Base-by-base conservation (phyloP, 371 early-diverging fungal species). In the Mortierella sp. region DNA sequence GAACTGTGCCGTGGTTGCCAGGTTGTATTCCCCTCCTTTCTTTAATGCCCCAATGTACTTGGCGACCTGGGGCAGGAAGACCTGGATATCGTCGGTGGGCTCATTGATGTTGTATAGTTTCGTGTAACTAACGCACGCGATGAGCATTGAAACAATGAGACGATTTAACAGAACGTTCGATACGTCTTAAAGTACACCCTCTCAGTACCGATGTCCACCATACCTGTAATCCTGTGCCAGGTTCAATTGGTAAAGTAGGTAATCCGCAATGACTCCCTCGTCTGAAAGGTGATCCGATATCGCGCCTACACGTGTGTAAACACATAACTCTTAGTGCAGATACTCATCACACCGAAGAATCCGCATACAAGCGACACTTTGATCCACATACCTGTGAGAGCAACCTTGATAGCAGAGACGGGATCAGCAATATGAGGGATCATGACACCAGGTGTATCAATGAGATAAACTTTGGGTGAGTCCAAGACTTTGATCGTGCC, bases 361-460 rank as follows among this genome's bases (percentile, higher is more conserved):
- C 16, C 44, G 9, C 16, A 5, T 44, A 16, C 16, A 44, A 44
- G 44, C 40, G 49, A 17, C 17, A 43, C 7, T 0, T 19, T 7
- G 17, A 14, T 49, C 24, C 19, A 27, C 39, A 4, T 80, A 80
- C 89, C 94, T 40, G 95, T 94, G 28, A 95, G 65, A 9, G 95
- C 94, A 0, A 95, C 90, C 54, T 92, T 91, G 60, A 95, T 78
- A 47, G 93, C 90, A 21, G 82, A 82, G 1, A 89, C 67, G 13
- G 94, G 94, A 67, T 93, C 91, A 0, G 88, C 79, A 62, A 94
- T 92, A 60, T 91, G 86, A 0, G 94, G 95, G 25, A 92, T 86
- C 94, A 94, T 94, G 7, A 94, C 93, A 8, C 90, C 97, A 0
- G 97, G 97, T 9, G 96, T 96, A 62, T 97, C 97, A 13, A 95